Conservation (phyloP, 1,284 basidiomycete species). For the Austroboletus niveus region DNA sequence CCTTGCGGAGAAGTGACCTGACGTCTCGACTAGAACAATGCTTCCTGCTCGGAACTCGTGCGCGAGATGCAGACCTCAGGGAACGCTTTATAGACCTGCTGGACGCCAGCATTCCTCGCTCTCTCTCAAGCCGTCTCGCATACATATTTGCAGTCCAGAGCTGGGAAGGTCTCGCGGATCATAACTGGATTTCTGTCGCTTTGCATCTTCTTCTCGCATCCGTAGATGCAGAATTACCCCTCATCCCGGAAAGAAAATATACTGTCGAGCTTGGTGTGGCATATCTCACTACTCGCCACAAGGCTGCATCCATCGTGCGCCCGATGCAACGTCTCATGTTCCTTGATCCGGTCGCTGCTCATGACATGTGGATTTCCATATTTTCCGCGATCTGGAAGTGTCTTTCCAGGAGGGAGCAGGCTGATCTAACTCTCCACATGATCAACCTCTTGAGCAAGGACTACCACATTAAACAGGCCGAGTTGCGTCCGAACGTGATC, state of each 20-base stretch:
- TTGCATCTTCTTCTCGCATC: slow-evolving; percentile 88
- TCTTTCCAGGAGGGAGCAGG: slow-evolving; percentile 84
- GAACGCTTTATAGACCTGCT: slow-evolving; percentile 90
- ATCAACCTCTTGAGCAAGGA: slow-evolving; percentile 92
- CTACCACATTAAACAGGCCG: slow-evolving; percentile 87
- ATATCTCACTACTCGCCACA: slow-evolving; percentile 45
- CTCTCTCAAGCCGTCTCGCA: slow-evolving; percentile 79
- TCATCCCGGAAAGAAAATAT: slow-evolving; percentile 36
- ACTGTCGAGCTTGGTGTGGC: slow-evolving; percentile 28
- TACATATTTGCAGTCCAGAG: slow-evolving; percentile 94
- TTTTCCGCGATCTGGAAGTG: slow-evolving; percentile 92
- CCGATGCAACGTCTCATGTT: slow-evolving; percentile 86
- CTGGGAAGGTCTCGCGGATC: slow-evolving; percentile 93
- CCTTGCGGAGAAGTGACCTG: slow-evolving; percentile 86
- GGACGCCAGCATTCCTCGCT: slow-evolving; percentile 85
- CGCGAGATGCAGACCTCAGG: slow-evolving; percentile 77
- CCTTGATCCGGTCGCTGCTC: slow-evolving; percentile 75
- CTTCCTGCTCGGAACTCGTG: slow-evolving; percentile 91
- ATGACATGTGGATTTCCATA: slow-evolving; percentile 86
- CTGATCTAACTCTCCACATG: slow-evolving; percentile 87
- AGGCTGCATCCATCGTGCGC: slow-evolving; percentile 62
- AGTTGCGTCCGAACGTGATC: slow-evolving; percentile 92
- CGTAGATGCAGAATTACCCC: slow-evolving; percentile 62
- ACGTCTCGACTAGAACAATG: slow-evolving; percentile 92
- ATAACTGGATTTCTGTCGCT: slow-evolving; percentile 95